Base-by-base conservation (phyloP, 257 asterid species). In the Jaltomata sinuosa region DNA sequence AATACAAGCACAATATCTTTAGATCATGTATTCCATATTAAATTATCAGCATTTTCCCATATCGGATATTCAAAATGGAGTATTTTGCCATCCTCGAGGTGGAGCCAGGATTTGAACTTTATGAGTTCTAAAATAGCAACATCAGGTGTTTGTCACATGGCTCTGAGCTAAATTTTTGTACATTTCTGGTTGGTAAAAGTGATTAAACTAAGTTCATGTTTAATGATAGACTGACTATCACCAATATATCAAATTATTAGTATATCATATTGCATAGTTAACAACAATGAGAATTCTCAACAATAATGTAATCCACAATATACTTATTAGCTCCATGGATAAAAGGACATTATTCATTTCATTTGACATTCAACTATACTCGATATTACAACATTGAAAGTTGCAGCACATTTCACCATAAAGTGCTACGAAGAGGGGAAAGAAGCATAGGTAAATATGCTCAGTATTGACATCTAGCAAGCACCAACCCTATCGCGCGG, bases 401-500 rank as follows among this genome's bases (percentile, higher is more conserved):
- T 53, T 59, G 67, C 83, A 80, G 31, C 52, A 52, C 14, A 32
- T 18, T 5, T 3, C 8, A 31, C 8, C 8, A 54, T 57, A 55
- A 54, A 31, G 22, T 32, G 67, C 34, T 53, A 36, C 25, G 34
- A 55, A 32, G 12, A 21, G 2, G 83, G 29, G 25, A 82, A 8
- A 38, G 29, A 49, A 86, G 27, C 77, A 83, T 81, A 84, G 57
- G 85, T 83, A 31, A 59, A 76, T 76, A 49, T 14, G 45, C 42
- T 77, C 62, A 77, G 22, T 47, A 16, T n/a, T 47, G 19, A 84
- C 82, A 69, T 84, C 74, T 80, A 29, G 27, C 14, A 47, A 85
- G 92, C 90, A 40, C 97, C 99, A 65, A 94, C 98, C 84, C 99
- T 92, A 87, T 95, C 99, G 6, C 99, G 94, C 54, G 98, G 98